These are phyloP conservation scores for Candida montana DNA, from an alignment of 805 yeast genomes.

Conservation along the genomic window DNA sequence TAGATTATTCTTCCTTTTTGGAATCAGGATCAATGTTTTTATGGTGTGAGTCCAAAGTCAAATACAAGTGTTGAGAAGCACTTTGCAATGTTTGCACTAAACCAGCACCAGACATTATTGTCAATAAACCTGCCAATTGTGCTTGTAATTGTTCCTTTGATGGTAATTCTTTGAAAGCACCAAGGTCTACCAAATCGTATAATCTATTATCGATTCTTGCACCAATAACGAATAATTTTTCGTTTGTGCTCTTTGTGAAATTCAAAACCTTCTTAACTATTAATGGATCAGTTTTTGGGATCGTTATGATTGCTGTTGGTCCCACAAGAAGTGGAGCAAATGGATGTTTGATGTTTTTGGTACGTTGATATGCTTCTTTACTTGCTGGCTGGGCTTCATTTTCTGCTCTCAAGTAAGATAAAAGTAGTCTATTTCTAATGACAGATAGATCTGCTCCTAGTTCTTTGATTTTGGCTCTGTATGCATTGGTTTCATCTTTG, in stretches of 20 bases:
- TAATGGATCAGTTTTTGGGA: slow-evolving; percentile 66
- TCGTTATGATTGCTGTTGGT: slow-evolving; percentile 76
- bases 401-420: slow-evolving; percentile 70
- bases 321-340: slow-evolving; percentile 67
- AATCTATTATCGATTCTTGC: slow-evolving; percentile 69
- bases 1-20: slow-evolving; percentile 10
- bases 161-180: slow-evolving; percentile 69
- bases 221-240: slow-evolving; percentile 75
- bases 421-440: slow-evolving; percentile 63
- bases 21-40: slow-evolving; percentile 33
- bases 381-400: slow-evolving; percentile 71
- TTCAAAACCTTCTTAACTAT: slow-evolving; percentile 58
- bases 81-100: slow-evolving; percentile 75
- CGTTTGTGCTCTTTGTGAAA: slow-evolving; percentile 57
- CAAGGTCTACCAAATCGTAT: slow-evolving; percentile 46
- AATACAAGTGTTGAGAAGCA: slow-evolving; percentile 59
- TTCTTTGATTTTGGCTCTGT: slow-evolving; percentile 55
- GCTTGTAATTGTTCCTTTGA: slow-evolving; percentile 65
- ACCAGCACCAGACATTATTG: slow-evolving; percentile 86
- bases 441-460: slow-evolving; percentile 69
- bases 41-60: slow-evolving; percentile 65
- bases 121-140: slow-evolving; percentile 77
- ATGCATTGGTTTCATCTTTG: slow-evolving; percentile 58
- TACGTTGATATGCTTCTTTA: slow-evolving; percentile 39
- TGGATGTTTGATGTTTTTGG: slow-evolving; percentile 53